phyloP scores from a whole-genome alignment of 1,284 basidiomycete species.

The Agaricales sp. region DNA sequence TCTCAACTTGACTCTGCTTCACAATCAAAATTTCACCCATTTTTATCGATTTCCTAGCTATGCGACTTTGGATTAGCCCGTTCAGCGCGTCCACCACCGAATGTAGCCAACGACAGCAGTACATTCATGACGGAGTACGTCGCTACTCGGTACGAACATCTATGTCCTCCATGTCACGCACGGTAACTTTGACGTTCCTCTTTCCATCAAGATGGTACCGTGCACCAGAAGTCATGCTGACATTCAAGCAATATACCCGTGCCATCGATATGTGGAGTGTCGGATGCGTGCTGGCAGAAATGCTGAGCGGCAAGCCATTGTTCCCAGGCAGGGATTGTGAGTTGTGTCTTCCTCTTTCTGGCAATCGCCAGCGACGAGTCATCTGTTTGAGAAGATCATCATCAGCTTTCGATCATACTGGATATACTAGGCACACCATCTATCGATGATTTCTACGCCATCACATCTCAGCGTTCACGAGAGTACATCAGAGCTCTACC shows the following conservation, averaged over 20 bases:
- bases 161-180: conserved; percentile 3
- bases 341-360: conserved; percentile 11
- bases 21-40: conserved; percentile 4
- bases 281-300: conserved; percentile 89
- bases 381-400: conserved; percentile 54
- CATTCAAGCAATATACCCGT: conserved; percentile 88
- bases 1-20: conserved; percentile 3
- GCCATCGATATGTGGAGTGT: conserved; percentile 94
- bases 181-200: conserved; percentile 5
- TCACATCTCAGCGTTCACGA: conserved; percentile 75
- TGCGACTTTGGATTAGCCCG: conserved; percentile 92
- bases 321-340: conserved; percentile 83
- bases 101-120: conserved; percentile 71
- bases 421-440: conserved; percentile 87
- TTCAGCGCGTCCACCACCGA: conserved; percentile 71
- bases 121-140: conserved; percentile 96
- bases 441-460: conserved; percentile 88
- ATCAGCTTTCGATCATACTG: conserved; percentile 81
- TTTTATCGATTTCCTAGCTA: conserved; percentile 34
- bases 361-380: conserved; percentile 8
- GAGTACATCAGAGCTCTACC: conserved; percentile 92
- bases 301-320: conserved; percentile 83
- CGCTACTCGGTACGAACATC: conserved; percentile 53
- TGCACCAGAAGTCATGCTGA: conserved; percentile 92
- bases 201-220: conserved; percentile 69